Evolutionary conservation across 2,329 filamentous ascomycete species (phyloP).

Genomic region (Exophiala spinifera): DNA sequence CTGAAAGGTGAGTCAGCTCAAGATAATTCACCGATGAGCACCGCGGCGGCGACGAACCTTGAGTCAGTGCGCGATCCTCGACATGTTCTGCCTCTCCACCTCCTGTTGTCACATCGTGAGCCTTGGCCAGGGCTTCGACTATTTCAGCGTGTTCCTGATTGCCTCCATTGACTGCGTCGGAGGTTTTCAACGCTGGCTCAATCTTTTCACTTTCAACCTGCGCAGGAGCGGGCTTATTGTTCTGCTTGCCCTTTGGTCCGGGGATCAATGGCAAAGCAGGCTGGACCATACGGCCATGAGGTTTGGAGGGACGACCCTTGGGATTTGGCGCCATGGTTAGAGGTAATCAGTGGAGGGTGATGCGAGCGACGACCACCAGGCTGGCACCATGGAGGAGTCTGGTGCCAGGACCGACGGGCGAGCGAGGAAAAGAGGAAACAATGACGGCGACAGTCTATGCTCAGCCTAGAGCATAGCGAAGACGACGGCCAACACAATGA

Average conservation of each 20-base stretch:
- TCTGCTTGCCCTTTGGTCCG: slow-evolving; percentile 3
- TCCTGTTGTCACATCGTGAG: too few relatives aligned
- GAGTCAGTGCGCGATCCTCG: too few relatives aligned
- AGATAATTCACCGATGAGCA: too few relatives aligned
- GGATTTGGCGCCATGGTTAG: neutral
- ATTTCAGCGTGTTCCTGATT: neutral
- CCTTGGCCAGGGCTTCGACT: too few relatives aligned
- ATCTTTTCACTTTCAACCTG: slow-evolving; percentile 3
- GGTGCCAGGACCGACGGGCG: too few relatives aligned
- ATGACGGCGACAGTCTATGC: too few relatives aligned
- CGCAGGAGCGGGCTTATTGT: neutral
- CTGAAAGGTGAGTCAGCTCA: too few relatives aligned
- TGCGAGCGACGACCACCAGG: neutral
- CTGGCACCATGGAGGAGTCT: neutral
- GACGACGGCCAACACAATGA: too few relatives aligned
- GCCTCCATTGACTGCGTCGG: neutral
- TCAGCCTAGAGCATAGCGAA: too few relatives aligned
- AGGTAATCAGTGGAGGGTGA: neutral
- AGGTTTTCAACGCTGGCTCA: neutral
- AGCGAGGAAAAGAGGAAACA: too few relatives aligned
- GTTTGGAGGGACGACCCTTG: neutral
- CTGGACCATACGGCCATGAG: slow-evolving; percentile 16
- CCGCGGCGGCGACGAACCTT: too few relatives aligned
- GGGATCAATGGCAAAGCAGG: slow-evolving; percentile 13
- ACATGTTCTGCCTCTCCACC: too few relatives aligned